phyloP scores from a whole-genome alignment of 495 filamentous ascomycete species.

The Neurospora sublineolata region DNA sequence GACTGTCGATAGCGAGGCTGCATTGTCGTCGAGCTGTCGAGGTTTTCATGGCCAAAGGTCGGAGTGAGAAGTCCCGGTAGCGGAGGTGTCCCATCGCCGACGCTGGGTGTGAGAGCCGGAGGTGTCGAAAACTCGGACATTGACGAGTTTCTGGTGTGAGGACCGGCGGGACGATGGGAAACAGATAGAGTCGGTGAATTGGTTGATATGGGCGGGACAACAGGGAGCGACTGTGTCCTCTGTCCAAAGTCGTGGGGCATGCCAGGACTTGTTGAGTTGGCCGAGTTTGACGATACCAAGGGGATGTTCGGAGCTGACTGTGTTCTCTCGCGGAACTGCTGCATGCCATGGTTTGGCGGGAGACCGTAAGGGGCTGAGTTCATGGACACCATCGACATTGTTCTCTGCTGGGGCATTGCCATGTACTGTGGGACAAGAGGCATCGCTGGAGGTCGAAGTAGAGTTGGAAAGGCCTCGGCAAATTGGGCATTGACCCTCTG shows the following conservation, averaged over 20 bases:
- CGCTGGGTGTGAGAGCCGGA: neutral
- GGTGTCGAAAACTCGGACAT: neutral
- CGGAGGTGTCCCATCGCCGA: neutral
- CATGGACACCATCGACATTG: neutral
- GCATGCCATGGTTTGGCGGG: conserved; percentile 5
- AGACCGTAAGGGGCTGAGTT: neutral
- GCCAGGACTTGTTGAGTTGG: neutral
- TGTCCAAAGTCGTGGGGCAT: neutral
- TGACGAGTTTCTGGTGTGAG: neutral
- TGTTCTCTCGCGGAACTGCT: neutral
- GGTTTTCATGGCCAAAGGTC: neutral
- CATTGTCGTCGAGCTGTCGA: neutral
- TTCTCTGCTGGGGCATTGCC: conserved; percentile 3
- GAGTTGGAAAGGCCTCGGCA: conserved; percentile 25
- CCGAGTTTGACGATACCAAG: neutral
- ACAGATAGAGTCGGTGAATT: neutral
- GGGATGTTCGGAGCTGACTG: neutral
- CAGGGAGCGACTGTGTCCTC: neutral
- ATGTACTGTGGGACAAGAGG: conserved; percentile 7
- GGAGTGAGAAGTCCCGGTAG: neutral
- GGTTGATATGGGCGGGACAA: neutral
- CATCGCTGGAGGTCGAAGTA: neutral
- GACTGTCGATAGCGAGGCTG: neutral
- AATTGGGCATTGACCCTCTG: conserved; percentile 40
- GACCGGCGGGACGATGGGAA: neutral